A percentile compares a stretch with the other conserved stretches of the same genome.
Conservation (phyloP, 225 moss, liverwort and hornwort genomes). For the Pseudisothecium myosuroides region DNA sequence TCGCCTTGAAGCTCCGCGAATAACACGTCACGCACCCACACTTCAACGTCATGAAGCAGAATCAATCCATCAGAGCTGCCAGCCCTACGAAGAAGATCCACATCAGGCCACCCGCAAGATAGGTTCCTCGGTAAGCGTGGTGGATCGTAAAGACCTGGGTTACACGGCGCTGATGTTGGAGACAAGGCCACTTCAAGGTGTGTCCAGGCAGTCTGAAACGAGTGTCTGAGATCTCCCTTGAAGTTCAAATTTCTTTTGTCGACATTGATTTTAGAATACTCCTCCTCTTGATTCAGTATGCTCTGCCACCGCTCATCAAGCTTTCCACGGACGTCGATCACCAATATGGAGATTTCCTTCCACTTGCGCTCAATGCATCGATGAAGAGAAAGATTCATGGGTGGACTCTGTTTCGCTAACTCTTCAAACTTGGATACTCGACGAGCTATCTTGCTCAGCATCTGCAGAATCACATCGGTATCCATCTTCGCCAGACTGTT, state of each 20-base stretch:
- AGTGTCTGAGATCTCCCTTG: neutral
- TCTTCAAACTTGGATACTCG: neutral
- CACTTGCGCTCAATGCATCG: neutral
- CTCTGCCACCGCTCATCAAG: neutral
- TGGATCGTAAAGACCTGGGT: neutral
- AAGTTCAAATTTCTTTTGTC: neutral
- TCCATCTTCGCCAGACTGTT: neutral
- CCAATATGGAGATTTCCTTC: neutral
- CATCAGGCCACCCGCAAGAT: neutral
- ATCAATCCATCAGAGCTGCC: neutral
- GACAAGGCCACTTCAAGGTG: neutral
- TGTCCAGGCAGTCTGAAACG: neutral
- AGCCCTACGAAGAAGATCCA: neutral
- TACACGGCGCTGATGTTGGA: too few relatives aligned
- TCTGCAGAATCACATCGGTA: neutral
- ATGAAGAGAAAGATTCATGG: neutral
- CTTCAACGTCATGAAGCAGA: slow-evolving; percentile 1
- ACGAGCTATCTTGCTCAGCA: slow-evolving; percentile 10
- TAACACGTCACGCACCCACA: slow-evolving; percentile 4
- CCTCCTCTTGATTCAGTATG: neutral
- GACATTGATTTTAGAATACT: neutral
- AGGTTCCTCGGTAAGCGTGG: neutral
- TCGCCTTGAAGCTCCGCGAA: neutral
- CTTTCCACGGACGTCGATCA: neutral
- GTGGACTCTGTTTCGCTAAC: neutral